These are phyloP conservation scores for Populus hybrid DNA, from an alignment of 441 rosid genomes.

Conservation along the genomic window DNA sequence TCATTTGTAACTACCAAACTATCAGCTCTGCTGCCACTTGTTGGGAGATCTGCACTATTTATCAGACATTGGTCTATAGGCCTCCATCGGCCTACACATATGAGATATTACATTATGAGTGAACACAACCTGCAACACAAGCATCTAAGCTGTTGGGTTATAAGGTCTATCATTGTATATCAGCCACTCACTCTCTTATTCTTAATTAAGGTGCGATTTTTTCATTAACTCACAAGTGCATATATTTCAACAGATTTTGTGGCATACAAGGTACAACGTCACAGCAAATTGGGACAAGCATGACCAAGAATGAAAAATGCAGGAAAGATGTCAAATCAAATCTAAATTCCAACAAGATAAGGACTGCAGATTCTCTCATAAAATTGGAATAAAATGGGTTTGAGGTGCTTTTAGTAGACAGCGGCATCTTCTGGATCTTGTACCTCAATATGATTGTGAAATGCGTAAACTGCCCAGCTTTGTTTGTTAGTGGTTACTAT, in stretches of 20 bases:
- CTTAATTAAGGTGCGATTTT: background rate
- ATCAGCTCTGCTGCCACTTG: background rate
- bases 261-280: background rate
- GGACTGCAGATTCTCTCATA: background rate
- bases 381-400: constrained; percentile 1
- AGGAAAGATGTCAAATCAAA: background rate
- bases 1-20: background rate
- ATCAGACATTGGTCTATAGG: background rate
- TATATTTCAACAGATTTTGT: background rate
- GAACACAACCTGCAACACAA: background rate
- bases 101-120: background rate
- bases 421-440: constrained; percentile 1
- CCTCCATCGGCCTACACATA: background rate
- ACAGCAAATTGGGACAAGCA: background rate
- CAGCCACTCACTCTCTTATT: background rate
- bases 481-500: background rate
- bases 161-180: background rate
- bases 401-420: background rate
- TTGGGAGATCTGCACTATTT: background rate
- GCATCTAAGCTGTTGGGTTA: background rate
- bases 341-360: background rate
- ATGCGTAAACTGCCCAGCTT: background rate
- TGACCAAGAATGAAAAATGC: background rate
- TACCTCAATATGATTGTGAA: background rate
- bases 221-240: background rate